Evolutionary conservation across 768 basidiomycete genomes (phyloP).

Genomic region (Artomyces pyxidatus): DNA sequence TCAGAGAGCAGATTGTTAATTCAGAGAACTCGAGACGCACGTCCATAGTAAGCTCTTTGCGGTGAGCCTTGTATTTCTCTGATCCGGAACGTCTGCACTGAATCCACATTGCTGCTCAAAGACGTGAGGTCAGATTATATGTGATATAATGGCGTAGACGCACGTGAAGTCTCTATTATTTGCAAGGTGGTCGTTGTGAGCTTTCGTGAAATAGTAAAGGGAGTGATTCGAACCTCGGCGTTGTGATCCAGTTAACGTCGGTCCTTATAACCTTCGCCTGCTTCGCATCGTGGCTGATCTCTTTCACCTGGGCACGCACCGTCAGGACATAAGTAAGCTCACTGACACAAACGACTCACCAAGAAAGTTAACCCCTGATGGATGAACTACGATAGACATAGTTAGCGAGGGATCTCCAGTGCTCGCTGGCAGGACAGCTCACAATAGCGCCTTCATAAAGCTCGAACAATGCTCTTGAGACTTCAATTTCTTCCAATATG

Average conservation of each 20-base stretch:
- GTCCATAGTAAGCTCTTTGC: conserved; percentile 60
- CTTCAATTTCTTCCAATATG: conserved; percentile 76
- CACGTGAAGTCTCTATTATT: conserved; percentile 65
- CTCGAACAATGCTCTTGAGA: conserved; percentile 80
- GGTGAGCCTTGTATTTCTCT: conserved; percentile 51
- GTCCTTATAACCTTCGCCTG: conserved; percentile 60
- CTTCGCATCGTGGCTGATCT: conserved; percentile 73
- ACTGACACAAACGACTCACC: conserved; percentile 30
- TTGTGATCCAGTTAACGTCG: conserved; percentile 83
- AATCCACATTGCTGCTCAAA: conserved; percentile 57
- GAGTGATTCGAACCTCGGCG: conserved; percentile 42
- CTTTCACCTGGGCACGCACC: conserved; percentile 68
- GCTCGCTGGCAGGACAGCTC: conserved; percentile 20
- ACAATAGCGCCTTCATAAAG: conserved; percentile 86
- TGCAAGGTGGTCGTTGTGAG: too few relatives aligned
- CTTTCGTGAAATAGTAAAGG: not conserved
- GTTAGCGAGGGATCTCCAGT: not conserved
- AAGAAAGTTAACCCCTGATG: conserved; percentile 82
- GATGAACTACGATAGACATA: conserved; percentile 50
- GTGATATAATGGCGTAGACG: conserved; percentile 17
- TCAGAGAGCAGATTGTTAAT: too few relatives aligned
- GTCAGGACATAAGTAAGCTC: not conserved
- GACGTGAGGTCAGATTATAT: not conserved
- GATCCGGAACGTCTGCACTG: conserved; percentile 69
- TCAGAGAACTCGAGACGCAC: conserved; percentile 32